Conservation (phyloP, 1,139 yeast species). For the Insectozyma bohioensis region DNA sequence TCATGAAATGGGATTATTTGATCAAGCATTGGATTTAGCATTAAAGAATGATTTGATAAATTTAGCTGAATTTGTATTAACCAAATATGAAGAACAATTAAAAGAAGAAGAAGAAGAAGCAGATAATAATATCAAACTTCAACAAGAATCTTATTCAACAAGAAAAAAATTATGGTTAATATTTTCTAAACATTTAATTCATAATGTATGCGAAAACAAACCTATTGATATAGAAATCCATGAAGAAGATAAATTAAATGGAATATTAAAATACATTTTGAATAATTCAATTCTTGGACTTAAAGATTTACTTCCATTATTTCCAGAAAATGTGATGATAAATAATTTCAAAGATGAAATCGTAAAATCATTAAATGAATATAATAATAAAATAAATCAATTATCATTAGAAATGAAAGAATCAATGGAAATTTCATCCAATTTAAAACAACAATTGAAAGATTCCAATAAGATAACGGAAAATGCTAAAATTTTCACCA, state of each 20-base stretch:
- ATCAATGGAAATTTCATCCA: slow-evolving; percentile 62
- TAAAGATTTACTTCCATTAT: slow-evolving; percentile 79
- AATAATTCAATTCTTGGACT: slow-evolving; percentile 46
- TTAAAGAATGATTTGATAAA: slow-evolving; percentile 61
- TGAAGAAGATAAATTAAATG: slow-evolving; percentile 17
- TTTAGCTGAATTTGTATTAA: slow-evolving; percentile 46
- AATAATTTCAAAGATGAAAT: slow-evolving; percentile 85
- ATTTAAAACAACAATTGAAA: slow-evolving; percentile 59
- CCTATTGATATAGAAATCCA: slow-evolving; percentile 17
- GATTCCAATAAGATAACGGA: slow-evolving; percentile 47
- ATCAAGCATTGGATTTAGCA: slow-evolving; percentile 80
- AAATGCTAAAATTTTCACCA: slow-evolving; percentile 25
- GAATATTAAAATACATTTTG: slow-evolving; percentile 27
- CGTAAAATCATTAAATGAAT: slow-evolving; percentile 70
- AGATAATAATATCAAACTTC: too few relatives aligned
- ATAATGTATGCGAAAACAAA: slow-evolving; percentile 30
- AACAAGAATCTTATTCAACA: slow-evolving; percentile 32
- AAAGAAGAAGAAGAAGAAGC: slow-evolving; percentile 14
- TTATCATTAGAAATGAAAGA: slow-evolving; percentile 77
- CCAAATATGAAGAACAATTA: slow-evolving; percentile 30
- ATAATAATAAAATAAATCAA: slow-evolving; percentile 62
- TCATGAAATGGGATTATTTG: slow-evolving; percentile 61
- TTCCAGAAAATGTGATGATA: slow-evolving; percentile 80
- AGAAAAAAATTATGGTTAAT: slow-evolving; percentile 76
- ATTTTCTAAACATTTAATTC: slow-evolving; percentile 62